phyloP scores from a whole-genome alignment of 345 rosid species.

The Gynandropsis gynandra region DNA sequence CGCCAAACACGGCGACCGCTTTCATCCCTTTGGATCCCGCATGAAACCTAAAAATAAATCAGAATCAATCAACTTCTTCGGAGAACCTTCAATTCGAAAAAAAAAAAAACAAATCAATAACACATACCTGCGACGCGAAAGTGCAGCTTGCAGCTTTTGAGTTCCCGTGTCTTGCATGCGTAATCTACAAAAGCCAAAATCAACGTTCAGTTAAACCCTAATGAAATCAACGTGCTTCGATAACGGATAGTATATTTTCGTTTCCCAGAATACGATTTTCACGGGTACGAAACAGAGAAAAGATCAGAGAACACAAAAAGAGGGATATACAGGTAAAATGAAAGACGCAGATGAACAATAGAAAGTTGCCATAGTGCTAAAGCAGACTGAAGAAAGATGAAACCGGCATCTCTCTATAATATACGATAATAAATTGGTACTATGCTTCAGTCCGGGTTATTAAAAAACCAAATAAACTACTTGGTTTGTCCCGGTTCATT shows the following conservation, averaged over 20 bases:
- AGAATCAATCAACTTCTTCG: background rate
- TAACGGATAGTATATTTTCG: background rate
- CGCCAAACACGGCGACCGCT: constrained; percentile 64
- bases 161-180: constrained; percentile 21
- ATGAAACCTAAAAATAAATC: constrained; percentile 28
- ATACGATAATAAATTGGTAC: background rate
- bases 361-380: constrained; percentile 31
- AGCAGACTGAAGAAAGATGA: constrained; percentile 1
- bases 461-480: too few species aligned
- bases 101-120: background rate
- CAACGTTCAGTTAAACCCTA: background rate
- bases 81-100: background rate
- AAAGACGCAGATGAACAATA: constrained; percentile 23
- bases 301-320: constrained; percentile 1
- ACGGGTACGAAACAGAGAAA: background rate
- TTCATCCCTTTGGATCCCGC: constrained; percentile 34
- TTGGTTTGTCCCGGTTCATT: background rate
- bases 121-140: constrained; percentile 29
- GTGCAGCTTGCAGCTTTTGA: constrained; percentile 14
- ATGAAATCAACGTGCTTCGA: background rate
- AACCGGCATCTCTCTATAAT: constrained; percentile 9
- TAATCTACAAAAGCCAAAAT: constrained; percentile 28
- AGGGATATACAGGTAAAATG: constrained; percentile 21
- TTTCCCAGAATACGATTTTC: background rate
- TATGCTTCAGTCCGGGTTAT: background rate